Evolutionary conservation across 176 grass and related monocot species (phyloP), one percentile per base, ranked within the genome.

Genomic region (Hordeum marinum): DNA sequence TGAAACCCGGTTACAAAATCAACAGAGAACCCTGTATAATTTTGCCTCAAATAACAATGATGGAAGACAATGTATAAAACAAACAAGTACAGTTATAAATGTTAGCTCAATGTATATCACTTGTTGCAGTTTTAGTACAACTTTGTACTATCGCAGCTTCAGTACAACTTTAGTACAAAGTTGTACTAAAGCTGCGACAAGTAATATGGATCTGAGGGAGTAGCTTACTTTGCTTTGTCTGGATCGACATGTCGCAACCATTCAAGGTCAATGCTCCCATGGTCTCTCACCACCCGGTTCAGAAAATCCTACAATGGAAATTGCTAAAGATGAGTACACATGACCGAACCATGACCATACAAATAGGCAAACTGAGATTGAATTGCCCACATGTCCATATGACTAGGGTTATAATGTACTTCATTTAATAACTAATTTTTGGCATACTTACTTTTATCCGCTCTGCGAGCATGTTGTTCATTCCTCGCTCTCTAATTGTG

Each of bases 401-500:
- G 11, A 32, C 54, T 73, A 83, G 45, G 62, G 23, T n/a, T 70
- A 20, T 42, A 65, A 0, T 5, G 29, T 55, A 52, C 31, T 79
- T 42, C 23, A 84, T 13, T 84, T 34, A 58, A 36, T 71, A 55
- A 64, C 15, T 67, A 40, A 4, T 87, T 81, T 76, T 15, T 57
- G 29, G 59, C 54, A 85, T 57, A 58, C 81, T 61, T 90, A 95
- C 94, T 87, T 95, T 87, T 80, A 95, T 95, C 26, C 94, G 68
- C 64, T 95, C 91, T 37, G 94, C 84, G 55, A 95, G 90, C 90
- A 96, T 88, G 48, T 96, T 96, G 69, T 93, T 96, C 91, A 96
- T 96, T 60, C 94, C 91, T 63, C 94, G 84, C 77, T 93, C 94
- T 89, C 88, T 91, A 69, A 96, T 96, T 10, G 89, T 35, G 6